Conservation (phyloP, 2,329 filamentous ascomycete genomes). For the Aspergillus sp. region DNA sequence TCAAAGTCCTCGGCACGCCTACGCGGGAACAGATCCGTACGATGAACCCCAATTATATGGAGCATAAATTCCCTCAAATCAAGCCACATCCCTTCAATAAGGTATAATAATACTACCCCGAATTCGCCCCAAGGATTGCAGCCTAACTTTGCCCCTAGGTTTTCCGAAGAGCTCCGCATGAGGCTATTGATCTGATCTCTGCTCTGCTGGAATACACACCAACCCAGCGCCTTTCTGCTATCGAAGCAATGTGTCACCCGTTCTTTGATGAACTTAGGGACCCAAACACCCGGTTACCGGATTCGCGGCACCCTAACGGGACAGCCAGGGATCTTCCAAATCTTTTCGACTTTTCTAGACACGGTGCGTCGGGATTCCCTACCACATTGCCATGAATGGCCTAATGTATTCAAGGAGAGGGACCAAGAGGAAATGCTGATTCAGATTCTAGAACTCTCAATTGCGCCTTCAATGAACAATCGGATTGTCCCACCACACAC, state of each 20-base stretch:
- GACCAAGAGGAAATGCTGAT: neutral
- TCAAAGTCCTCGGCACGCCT: constrained; percentile 96
- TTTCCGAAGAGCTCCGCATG: constrained; percentile 91
- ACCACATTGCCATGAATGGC: neutral
- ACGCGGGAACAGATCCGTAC: constrained; percentile 98
- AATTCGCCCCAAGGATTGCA: neutral
- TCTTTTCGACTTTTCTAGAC: constrained; percentile 89
- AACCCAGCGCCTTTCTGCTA: constrained; percentile 86
- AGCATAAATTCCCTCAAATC: constrained; percentile 99
- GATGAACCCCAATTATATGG: constrained; percentile 99
- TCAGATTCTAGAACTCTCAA: constrained; percentile 77
- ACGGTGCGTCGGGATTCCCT: constrained; percentile 66
- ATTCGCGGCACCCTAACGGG: constrained; percentile 85
- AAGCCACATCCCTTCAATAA: constrained; percentile 99
- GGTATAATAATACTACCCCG: constrained; percentile 34
- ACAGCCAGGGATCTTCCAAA: constrained; percentile 77
- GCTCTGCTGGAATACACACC: constrained; percentile 94
- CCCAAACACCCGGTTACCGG: constrained; percentile 84
- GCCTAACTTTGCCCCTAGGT: constrained; percentile 55
- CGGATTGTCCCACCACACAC: constrained; percentile 85
- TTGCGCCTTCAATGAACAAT: constrained; percentile 81
- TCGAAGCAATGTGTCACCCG: constrained; percentile 96
- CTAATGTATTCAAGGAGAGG: constrained; percentile 10
- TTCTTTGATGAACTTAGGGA: constrained; percentile 98
- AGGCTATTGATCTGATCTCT: constrained; percentile 93